A percentile compares a stretch with the other conserved stretches of the same genome.
phyloP scores from a whole-genome alignment of 768 basidiomycete genomes.

The Calocybe gangraenosa region DNA sequence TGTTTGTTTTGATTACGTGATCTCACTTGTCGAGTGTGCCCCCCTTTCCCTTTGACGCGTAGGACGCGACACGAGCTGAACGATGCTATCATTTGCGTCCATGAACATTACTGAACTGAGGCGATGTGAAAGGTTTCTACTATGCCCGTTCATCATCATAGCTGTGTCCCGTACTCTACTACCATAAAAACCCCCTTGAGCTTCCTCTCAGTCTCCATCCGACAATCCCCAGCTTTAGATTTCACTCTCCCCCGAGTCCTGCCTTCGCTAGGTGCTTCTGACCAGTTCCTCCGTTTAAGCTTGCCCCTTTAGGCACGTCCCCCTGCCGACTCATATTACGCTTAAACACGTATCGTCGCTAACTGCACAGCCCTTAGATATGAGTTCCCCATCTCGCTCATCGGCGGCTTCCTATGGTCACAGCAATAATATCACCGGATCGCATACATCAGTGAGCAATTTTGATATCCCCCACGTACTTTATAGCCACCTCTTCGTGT shows the following conservation, averaged over 20 bases:
- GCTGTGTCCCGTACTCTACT: slow-evolving; percentile 10
- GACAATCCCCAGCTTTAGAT: slow-evolving; percentile 1
- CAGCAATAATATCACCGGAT: slow-evolving; percentile 13
- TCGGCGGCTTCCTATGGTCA: slow-evolving; percentile 7
- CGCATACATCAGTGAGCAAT: slow-evolving; percentile 13
- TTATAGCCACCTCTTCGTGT: neutral
- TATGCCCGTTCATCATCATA: slow-evolving; percentile 10
- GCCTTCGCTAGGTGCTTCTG: neutral
- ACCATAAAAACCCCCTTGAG: slow-evolving; percentile 10
- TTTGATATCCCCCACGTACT: neutral
- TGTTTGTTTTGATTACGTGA: slow-evolving; percentile 12
- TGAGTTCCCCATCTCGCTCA: slow-evolving; percentile 11
- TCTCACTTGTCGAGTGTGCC: neutral
- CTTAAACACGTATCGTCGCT: slow-evolving; percentile 5
- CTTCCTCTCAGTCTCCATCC: neutral
- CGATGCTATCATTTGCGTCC: slow-evolving; percentile 13
- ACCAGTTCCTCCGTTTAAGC: neutral
- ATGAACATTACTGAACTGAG: slow-evolving; percentile 9
- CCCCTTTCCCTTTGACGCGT: slow-evolving; percentile 10
- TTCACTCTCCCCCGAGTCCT: too few relatives aligned
- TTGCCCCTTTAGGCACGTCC: neutral
- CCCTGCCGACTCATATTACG: neutral
- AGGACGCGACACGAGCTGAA: neutral
- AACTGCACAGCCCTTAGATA: slow-evolving; percentile 14
- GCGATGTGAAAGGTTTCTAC: slow-evolving; percentile 13